Evolutionary conservation across 768 basidiomycete species (phyloP), one percentile per base, ranked within the genome.

Genomic region (Asterophora parasitica): DNA sequence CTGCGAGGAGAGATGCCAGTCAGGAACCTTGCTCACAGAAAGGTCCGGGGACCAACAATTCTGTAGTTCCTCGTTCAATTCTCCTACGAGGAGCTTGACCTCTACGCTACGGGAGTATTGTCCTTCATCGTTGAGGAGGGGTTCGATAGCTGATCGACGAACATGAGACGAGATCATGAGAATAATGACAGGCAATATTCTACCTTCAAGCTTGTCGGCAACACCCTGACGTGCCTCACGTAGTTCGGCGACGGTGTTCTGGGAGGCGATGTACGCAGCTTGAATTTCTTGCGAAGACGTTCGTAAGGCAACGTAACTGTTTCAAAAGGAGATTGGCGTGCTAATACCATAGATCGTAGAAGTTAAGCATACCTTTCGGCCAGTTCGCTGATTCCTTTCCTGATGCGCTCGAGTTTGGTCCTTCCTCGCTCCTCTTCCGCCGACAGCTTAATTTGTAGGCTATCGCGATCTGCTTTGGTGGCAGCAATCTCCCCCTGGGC

Each of bases 21-120:
- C 8, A 30, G 11, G n/a, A 19, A 41, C 27, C 17, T 17, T n/a
- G 16, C 13, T 17, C 26, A 19, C 32, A 7, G n/a, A n/a, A 11
- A 7, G 28, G 23, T 32, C 26, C 13, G 37, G 37, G 38, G 58
- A 26, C 30, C 12, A 46, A 71, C 69, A 65, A 9, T 60, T 55
- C 4, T 58, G 47, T 7, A 69, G 36, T 23, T 64, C 65, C 7
- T 61, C 52, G 26, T 64, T 59, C 17, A 68, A 48, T 7, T 61
- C 62, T 9, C 42, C 40, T 4, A 66, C 47, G 15, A 61, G 23
- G 1, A 27, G 39, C 38, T 62, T 62, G 10, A 59, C 60, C 34
- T 64, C 60, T 9, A 44, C 50, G 7, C 57, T 54, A 4, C 55
- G 58, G 4, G 33, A 36, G 15, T 58, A 54, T 0, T 46, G 55